phyloP scores from a whole-genome alignment of 176 grass and related monocot genomes.

The Carex littledalei region DNA sequence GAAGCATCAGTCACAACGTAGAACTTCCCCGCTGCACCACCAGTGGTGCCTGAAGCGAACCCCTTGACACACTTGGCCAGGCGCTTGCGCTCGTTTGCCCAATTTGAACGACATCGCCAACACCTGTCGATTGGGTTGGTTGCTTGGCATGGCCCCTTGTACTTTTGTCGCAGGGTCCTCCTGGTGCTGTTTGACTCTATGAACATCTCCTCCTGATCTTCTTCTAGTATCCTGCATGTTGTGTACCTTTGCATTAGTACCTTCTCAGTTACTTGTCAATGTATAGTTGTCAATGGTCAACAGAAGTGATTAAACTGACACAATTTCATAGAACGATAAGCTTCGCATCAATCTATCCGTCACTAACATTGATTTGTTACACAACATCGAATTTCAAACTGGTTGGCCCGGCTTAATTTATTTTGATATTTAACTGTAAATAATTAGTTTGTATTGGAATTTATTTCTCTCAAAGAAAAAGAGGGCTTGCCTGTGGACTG shows the following conservation, averaged over 20 bases:
- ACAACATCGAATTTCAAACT: not conserved
- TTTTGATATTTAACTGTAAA: not conserved
- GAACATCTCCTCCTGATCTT: not conserved
- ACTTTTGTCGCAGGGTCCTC: slow-evolving; percentile 10
- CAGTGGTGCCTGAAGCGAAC: slow-evolving; percentile 39
- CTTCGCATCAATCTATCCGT: not conserved
- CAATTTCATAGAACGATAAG: not conserved
- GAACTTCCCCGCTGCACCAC: slow-evolving; percentile 39
- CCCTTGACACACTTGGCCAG: slow-evolving; percentile 59
- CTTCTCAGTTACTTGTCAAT: not conserved
- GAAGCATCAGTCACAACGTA: slow-evolving; percentile 56
- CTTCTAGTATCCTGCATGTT: slow-evolving; percentile 4
- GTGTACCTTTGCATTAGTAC: not conserved
- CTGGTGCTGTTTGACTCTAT: slow-evolving; percentile 19
- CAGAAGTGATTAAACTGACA: not conserved
- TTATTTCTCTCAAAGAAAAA: not conserved
- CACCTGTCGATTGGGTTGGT: slow-evolving; percentile 90
- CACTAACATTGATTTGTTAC: not conserved
- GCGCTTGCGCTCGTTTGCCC: slow-evolving; percentile 44
- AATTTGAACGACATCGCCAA: slow-evolving; percentile 64
- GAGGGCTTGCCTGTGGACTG: slow-evolving; percentile 37
- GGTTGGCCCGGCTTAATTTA: not conserved
- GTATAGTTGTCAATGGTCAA: not conserved
- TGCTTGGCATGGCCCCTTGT: slow-evolving; percentile 31
- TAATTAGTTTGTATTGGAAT: not conserved